Evolutionary conservation across 1,284 basidiomycete genomes (phyloP), one percentile per base, ranked within the genome.

Genomic region (Papiliotrema laurentii): DNA sequence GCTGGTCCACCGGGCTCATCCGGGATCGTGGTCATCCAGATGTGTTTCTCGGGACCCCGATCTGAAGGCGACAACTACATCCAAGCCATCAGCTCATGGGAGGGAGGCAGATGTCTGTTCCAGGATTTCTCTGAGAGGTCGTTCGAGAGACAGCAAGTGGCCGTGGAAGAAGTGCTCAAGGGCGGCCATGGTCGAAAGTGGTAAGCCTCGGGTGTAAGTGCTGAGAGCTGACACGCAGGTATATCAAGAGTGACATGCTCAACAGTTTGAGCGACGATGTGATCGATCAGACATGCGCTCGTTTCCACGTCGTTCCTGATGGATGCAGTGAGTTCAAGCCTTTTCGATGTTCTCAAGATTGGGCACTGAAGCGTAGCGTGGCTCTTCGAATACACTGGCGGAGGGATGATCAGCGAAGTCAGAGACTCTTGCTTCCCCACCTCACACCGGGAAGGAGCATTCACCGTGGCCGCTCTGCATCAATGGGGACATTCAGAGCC

Each of bases 51-150:
- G 25, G 89, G 89, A 0, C 75, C 83, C 1, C 79, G 81, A 58
- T 81, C 84, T 51, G 80, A 84, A 51, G 90, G 89, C 0, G 80
- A 85, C 51, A 83, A 85, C 59, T 88, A 85, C 58, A 78, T 92
- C 22, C 79, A 86, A 46, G 86, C 87, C 5, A 84, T 94, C 56
- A 83, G 82, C 9, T 85, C 85, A 39, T 94, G 90, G 90, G 84
- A 87, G 33, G 89, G 75, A 30, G 76, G 75, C 42, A 55, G 72
- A 18, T 87, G 87, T 61, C 67, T 92, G 47, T 77, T 94, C 50
- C 90, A 91, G 59, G 90, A 93, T 68, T 87, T 94, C 2, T 79
- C 86, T 55, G 90, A 92, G 72, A 87, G 92, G 68, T 85, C 82
- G 49, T 93, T 90, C 71, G 72, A 89, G 53, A 80, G 83, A 60